Evolutionary conservation across 768 basidiomycete species (phyloP), one percentile per base, ranked within the genome.

Genomic region (Coprinopsis sp.): DNA sequence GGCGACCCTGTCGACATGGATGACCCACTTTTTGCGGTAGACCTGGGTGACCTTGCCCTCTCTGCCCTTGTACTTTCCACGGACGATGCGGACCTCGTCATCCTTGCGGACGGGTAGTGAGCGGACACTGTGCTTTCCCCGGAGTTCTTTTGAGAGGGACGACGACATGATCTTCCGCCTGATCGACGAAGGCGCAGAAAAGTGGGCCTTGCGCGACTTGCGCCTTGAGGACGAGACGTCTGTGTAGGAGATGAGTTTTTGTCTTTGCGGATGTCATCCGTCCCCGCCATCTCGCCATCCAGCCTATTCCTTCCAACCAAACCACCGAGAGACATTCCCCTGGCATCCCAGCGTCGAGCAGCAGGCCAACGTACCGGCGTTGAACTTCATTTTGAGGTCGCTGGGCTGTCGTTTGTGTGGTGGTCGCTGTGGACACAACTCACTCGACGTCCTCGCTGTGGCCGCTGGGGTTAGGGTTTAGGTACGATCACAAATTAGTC

Each of bases 161-260:
- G 95, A 91, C 54, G 90, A 92, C 96, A 99, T 97, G 60, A 98
- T 93, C 74, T 90, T 93, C 68, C 96, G 86, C 68, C 95, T 90
- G 60, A 91, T 75, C 39, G 90, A 92, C 36, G 95, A 97, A 40
- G 95, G 91, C 33, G 95, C 95, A 44, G 78, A 78, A 72, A 98
- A 97, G 80, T 99, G 96, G 57, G 88, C 88, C 82, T 96, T 97
- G 76, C 93, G 91, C 61, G 86, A 82, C 82, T 97, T 98, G 81
- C 96, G 91, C 67, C 93, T 84, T 62, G 91, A 91, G 56, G 88
- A 90, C 54, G 92, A 90, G 63, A 87, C 81, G 64, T 89, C 92
- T 93, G 49, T 23, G 52, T 40, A 43, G 37, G 43, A 55, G 37
- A 74, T 69, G 51, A 65, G 50, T 53, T 43, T 54, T 50, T 37